These are phyloP conservation scores for Botrytis tulipae DNA, from an alignment of 2,329 filamentous ascomycete genomes.

Conservation along the genomic window DNA sequence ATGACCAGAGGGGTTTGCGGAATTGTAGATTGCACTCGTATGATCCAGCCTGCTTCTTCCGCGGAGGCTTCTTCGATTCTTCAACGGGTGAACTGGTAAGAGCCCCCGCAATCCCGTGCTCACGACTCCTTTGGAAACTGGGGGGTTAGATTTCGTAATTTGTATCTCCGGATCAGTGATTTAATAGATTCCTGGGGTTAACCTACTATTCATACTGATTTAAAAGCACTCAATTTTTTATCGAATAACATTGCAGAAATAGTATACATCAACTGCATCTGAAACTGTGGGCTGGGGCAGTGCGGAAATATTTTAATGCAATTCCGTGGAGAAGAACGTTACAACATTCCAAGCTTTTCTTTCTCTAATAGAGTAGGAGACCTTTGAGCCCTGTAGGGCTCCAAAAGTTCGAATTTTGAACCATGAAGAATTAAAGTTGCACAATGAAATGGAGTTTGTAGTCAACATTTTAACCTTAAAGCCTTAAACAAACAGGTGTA, in stretches of 20 bases:
- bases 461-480: neutral
- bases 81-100: neutral
- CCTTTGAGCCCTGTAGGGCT: neutral
- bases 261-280: too few species aligned
- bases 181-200: neutral
- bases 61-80: neutral
- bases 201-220: neutral
- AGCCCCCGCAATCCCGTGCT: neutral
- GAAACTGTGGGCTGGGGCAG: too few species aligned
- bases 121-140: neutral
- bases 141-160: neutral
- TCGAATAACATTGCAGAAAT: neutral
- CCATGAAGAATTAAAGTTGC: neutral
- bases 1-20: neutral
- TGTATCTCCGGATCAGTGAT: neutral
- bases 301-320: neutral
- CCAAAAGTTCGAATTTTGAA: too few species aligned
- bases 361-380: neutral
- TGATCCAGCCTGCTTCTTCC: neutral
- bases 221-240: neutral
- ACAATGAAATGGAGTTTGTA: neutral
- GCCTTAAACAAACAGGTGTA: neutral
- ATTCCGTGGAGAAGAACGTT: neutral
- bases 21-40: neutral
- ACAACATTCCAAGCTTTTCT: neutral